phyloP scores from a whole-genome alignment of 352 stramenopile species.

The Pythium insidiosum region DNA sequence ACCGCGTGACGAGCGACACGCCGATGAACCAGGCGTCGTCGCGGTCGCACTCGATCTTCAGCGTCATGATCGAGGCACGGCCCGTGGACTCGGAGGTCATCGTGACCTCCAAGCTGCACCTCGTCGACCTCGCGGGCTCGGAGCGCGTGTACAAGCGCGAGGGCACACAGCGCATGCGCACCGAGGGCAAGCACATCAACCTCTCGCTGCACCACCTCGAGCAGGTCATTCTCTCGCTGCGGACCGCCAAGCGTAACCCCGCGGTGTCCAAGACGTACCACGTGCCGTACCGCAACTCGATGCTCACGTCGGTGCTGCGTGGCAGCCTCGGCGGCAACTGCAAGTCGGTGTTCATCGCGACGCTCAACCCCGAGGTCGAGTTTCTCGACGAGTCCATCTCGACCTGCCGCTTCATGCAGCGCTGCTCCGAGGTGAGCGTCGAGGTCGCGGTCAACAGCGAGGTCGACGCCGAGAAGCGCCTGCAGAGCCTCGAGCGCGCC shows the following conservation, averaged over 20 bases:
- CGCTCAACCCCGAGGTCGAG: slow-evolving; percentile 86
- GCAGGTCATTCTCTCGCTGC: slow-evolving; percentile 92
- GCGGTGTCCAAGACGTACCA: slow-evolving; percentile 54
- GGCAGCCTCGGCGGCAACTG: slow-evolving; percentile 95
- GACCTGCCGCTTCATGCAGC: slow-evolving; percentile 94
- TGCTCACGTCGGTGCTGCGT: slow-evolving; percentile 94
- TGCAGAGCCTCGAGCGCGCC: slow-evolving; percentile 39
- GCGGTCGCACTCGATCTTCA: no score
- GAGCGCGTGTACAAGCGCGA: slow-evolving; percentile 94
- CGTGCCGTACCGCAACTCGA: slow-evolving; percentile 94
- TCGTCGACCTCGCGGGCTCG: slow-evolving; percentile 94
- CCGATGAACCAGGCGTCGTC: slow-evolving; percentile 95
- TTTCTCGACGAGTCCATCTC: slow-evolving; percentile 91
- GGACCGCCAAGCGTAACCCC: slow-evolving; percentile 38
- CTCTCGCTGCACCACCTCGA: slow-evolving; percentile 93
- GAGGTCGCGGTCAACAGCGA: slow-evolving; percentile 62
- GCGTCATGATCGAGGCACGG: slow-evolving; percentile 85
- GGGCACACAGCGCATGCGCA: slow-evolving; percentile 83
- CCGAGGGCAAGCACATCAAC: slow-evolving; percentile 95
- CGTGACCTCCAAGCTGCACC: slow-evolving; percentile 87
- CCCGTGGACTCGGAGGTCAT: slow-evolving; percentile 69
- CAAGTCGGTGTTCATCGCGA: slow-evolving; percentile 96
- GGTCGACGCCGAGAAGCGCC: slow-evolving; percentile 53
- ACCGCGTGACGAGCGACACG: slow-evolving; percentile 93
- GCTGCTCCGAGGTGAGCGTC: slow-evolving; percentile 85